phyloP scores from a whole-genome alignment of 164 flowering plant species.

The Magnolia sinica region DNA sequence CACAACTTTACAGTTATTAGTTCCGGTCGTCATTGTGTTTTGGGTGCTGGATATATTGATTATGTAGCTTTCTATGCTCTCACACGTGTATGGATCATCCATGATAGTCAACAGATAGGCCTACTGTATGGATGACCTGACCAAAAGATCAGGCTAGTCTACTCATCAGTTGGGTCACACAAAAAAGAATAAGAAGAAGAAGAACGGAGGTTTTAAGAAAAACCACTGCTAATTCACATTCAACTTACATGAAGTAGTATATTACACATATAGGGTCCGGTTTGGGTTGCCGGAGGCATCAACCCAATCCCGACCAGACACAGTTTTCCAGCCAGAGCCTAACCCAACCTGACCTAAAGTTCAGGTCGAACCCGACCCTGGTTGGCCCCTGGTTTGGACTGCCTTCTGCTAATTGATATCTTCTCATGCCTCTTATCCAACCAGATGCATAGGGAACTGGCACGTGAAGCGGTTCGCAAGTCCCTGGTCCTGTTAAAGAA shows the following conservation, averaged over 20 bases:
- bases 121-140: neutral
- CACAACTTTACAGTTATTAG: neutral
- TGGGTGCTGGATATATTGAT: neutral
- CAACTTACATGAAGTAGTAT: neutral
- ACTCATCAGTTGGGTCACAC: neutral
- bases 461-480: conserved; percentile 84
- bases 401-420: neutral
- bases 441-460: conserved; percentile 78
- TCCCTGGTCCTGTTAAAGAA: conserved; percentile 82
- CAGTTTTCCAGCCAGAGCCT: too few relatives aligned
- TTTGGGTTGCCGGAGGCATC: neutral
- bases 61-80: neutral
- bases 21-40: neutral
- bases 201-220: neutral
- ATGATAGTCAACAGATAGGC: neutral
- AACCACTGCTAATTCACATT: neutral
- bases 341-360: too few relatives aligned
- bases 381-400: neutral
- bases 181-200: too few relatives aligned
- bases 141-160: neutral
- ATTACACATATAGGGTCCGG: neutral
- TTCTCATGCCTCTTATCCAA: neutral
- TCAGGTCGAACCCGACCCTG: too few relatives aligned
- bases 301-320: neutral
- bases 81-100: neutral